Evolutionary conservation across 176 grass and related monocot genomes (phyloP).

Genomic region (Phyllostachys edulis): DNA sequence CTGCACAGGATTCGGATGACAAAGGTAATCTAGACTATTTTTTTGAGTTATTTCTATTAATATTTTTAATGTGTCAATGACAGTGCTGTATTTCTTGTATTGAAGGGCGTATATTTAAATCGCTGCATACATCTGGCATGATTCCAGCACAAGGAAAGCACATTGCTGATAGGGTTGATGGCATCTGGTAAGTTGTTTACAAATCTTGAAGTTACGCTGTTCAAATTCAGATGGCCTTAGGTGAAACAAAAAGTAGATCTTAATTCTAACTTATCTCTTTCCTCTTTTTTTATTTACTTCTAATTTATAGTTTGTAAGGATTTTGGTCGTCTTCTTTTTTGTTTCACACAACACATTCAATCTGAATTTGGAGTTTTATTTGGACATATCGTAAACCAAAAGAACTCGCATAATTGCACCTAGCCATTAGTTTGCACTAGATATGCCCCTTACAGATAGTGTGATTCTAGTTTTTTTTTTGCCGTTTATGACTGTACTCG

Average conservation of each 20-base stretch:
- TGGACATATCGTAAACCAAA: neutral
- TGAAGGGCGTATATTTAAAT: constrained; percentile 89
- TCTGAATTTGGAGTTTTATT: neutral
- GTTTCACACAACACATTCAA: neutral
- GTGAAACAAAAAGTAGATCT: neutral
- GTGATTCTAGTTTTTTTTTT: neutral
- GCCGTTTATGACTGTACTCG: neutral
- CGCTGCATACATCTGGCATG: constrained; percentile 77
- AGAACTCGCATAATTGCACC: constrained; percentile 13
- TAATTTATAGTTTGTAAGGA: too few species aligned
- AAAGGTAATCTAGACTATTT: constrained; percentile 59
- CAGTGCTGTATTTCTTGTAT: constrained; percentile 24
- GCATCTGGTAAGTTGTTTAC: constrained; percentile 68
- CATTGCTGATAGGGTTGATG: constrained; percentile 87
- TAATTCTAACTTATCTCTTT: neutral
- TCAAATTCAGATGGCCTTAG: neutral
- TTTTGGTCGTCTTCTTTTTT: neutral
- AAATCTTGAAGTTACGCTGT: neutral
- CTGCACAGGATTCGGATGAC: constrained; percentile 65
- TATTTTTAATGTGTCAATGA: constrained; percentile 37
- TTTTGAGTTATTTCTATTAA: neutral
- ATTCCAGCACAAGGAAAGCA: constrained; percentile 91
- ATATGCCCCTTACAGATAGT: neutral
- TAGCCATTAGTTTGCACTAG: neutral
- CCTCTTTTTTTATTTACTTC: neutral